Evolutionary conservation across 257 asterid species (phyloP), one percentile per base, ranked within the genome.

Genomic region (Lantana camara): DNA sequence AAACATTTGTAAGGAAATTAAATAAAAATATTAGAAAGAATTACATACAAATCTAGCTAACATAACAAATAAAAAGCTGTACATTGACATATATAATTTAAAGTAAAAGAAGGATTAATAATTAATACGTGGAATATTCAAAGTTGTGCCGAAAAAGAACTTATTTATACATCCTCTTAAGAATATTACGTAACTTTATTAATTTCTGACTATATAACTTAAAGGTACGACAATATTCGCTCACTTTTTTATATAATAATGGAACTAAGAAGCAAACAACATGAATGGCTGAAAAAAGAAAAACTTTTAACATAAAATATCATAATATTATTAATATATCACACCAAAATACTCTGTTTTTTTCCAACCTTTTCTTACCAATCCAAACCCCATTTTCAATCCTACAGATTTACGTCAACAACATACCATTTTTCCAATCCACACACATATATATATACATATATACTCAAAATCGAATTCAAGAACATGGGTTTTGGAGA

Each of bases 281-380:
- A 48, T 57, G 62, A 75, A 70, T 75, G 78, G 75, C 65, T 64
- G 73, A 63, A 72, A 45, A 73, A 57, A 70, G 78, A 82, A n/a
- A n/a, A n/a, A n/a, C n/a, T n/a, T n/a, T n/a, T n/a, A n/a, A n/a
- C n/a, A n/a, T n/a, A n/a, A n/a, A n/a, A n/a, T n/a, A n/a, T n/a
- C n/a, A n/a, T n/a, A n/a, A n/a, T n/a, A n/a, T n/a, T n/a, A n/a
- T 82, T 78, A 73, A 54, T 73, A 63, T 54, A 24, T 54, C 46
- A 44, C 38, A 48, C 40, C 61, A 41, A 32, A 9, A 35, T 5
- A 1, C 7, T 13, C 6, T 17, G 7, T 38, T 22, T 5, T 4
- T 23, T 69, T 56, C 48, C 78, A 23, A 54, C 64, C 47, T 30
- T 55, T 17, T 63, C 71, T 56, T 20, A 71, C 82, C 73, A 41